Evolutionary conservation across 345 rosid genomes (phyloP).

Genomic region (Erodium maritimum): DNA sequence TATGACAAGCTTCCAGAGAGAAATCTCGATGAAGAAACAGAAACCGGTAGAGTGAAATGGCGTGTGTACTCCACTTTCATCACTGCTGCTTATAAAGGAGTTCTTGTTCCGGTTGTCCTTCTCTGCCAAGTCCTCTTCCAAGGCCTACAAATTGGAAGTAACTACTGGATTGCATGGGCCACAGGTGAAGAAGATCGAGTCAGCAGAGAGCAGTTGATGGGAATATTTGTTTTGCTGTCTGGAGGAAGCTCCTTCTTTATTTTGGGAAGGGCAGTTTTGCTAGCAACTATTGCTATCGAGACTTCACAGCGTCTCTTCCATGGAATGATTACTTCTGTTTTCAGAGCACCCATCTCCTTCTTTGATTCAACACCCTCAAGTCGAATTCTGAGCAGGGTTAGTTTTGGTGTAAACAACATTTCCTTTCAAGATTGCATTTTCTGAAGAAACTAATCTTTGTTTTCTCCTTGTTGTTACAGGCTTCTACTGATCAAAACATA

Average conservation of each 20-base stretch:
- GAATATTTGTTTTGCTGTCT: constrained; percentile 38
- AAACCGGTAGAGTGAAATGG: constrained; percentile 56
- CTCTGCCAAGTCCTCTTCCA: constrained; percentile 49
- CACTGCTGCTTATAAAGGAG: constrained; percentile 38
- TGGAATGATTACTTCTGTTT: constrained; percentile 46
- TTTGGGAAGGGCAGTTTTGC: constrained; percentile 50
- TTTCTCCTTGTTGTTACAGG: constrained; percentile 20
- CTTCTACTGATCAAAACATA: constrained; percentile 64
- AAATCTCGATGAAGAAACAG: constrained; percentile 33
- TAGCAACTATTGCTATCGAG: constrained; percentile 45
- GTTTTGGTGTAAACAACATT: constrained; percentile 7
- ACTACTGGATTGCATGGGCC: constrained; percentile 73
- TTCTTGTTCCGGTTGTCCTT: constrained; percentile 36
- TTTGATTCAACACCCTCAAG: constrained; percentile 68
- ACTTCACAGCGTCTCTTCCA: constrained; percentile 51
- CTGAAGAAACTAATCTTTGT: background rate
- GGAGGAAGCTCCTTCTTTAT: constrained; percentile 59
- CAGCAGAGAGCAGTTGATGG: constrained; percentile 26
- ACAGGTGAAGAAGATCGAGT: constrained; percentile 27
- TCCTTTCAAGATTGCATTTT: background rate
- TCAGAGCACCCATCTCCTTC: constrained; percentile 54
- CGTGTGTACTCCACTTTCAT: constrained; percentile 46
- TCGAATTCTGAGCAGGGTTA: constrained; percentile 48
- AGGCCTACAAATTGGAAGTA: constrained; percentile 57
- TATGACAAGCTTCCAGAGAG: constrained; percentile 11